Evolutionary conservation across 192 early-diverging fungal genomes (phyloP).

Genomic region (Coemansia sp.): DNA sequence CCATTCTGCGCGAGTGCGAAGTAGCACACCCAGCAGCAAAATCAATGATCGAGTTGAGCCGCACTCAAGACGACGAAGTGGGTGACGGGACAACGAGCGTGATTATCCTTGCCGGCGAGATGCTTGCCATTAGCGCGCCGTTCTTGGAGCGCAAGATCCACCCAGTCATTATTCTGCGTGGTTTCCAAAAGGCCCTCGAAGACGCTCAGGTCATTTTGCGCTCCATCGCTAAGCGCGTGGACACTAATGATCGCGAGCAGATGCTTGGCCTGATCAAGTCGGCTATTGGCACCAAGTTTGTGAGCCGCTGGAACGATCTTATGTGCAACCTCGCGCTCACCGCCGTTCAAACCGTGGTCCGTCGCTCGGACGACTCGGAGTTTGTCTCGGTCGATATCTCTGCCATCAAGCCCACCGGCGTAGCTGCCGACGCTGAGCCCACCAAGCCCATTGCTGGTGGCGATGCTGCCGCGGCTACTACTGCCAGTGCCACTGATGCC

Average conservation of each 20-base stretch:
- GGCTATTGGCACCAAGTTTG: conserved; percentile 96
- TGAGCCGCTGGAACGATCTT: conserved; percentile 91
- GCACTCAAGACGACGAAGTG: conserved; percentile 99
- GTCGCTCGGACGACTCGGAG: conserved; percentile 41
- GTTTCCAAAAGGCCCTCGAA: conserved; percentile 91
- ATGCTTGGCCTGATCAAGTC: conserved; percentile 93
- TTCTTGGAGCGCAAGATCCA: conserved; percentile 98
- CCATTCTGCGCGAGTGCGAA: conserved; percentile 97
- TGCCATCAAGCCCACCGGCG: conserved; percentile 6
- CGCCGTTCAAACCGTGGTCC: conserved; percentile 89
- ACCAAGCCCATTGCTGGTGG: conserved; percentile 1
- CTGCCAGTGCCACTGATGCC: background rate
- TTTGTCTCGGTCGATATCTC: conserved; percentile 10
- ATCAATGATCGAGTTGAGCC: conserved; percentile 97
- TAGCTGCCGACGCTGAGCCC: background rate
- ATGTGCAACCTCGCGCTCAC: conserved; percentile 97
- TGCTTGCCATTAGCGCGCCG: conserved; percentile 86
- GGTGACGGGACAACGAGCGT: conserved; percentile 99
- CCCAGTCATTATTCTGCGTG: conserved; percentile 94
- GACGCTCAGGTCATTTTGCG: conserved; percentile 86
- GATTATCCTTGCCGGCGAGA: conserved; percentile 98
- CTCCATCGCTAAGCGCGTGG: conserved; percentile 81
- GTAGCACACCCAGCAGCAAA: conserved; percentile 99
- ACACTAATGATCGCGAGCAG: conserved; percentile 80
- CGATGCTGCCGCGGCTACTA: background rate